Base-by-base conservation (phyloP, 257 asterid species). In the Fraxinus quadrangulata region DNA sequence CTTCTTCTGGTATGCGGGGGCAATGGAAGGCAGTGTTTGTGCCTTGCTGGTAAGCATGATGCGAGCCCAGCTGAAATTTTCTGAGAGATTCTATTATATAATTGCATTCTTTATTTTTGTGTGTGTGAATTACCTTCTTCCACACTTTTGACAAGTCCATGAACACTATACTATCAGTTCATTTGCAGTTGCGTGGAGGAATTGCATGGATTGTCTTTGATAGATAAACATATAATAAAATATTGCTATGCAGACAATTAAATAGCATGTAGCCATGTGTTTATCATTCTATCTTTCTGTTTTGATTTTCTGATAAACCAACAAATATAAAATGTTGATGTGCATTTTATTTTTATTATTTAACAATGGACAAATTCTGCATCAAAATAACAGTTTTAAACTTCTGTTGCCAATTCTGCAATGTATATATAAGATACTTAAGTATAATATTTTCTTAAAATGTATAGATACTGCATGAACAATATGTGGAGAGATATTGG, bases 1-100 rank as follows among this genome's bases (percentile, higher is more conserved):
- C 81, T 95, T 90, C 83, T 95, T 95, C 84, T 95, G 99, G 99
- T 85, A 88, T 85, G 99, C 99, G 39, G 99, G 99, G 84, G 99
- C 98, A 56, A 86, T 91, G 97, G 99, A 95, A 86, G 99, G 99
- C 78, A 91, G 97, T 26, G 97, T 95, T 69, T 95, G 98, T 67
- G 99, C 99, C 49, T 81, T 95, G 86, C 88, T 95, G 96, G 99
- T 95, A 83, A 90, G 96, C 86, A 42, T 68, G 81, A 56, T 63
- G 66, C 67, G 28, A 42, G 54, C 9, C 36, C 49, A 45, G 59
- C 66, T 74, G 42, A 80, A 49, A 54, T 14, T 65, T 36, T 34
- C n/a, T 65, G 39, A 74, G 14, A 34, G 75, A 51, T 79, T 70
- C 75, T 33, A 66, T 39, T 69, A 75, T 67, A 19, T 51, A 40